Base-by-base conservation (phyloP, 495 filamentous ascomycete species). In the Penicillium cinerascens region DNA sequence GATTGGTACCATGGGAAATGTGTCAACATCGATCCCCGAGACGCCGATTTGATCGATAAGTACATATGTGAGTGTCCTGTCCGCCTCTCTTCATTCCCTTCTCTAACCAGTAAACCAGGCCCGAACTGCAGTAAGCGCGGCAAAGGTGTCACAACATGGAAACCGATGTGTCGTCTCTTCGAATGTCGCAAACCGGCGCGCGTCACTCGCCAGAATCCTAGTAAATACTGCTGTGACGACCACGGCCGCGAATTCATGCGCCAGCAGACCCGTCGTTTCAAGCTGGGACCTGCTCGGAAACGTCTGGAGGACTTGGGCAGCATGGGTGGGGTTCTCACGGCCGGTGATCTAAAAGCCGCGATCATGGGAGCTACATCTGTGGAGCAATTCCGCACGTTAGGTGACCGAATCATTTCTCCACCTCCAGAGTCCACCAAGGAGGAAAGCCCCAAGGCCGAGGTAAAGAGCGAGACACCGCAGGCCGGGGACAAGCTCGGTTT, bases 1-100 rank as follows among this genome's bases (percentile, higher is more conserved):
- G 86, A 88, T 61, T 89, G 86, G 86, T 89, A 81, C 53, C 86
- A 89, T 61, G 83, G 83, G 22, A 78, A 78, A 41, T 89, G 86
- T 55, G 80, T 89, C 37, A 73, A 81, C 52, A 81, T 89, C 55
- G 71, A 77, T 42, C 76, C 80, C 39, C 67, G 75, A 49, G 82
- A 87, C 53, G 82, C 78, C 5, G 76, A 85, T 16, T 64, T 88
- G 59, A 84, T 88, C 55, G 84, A 87, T 50, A 82, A 77, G 49
- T 89, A 86, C 60, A 83, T 87, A 51, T 89, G 86, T 80, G 60
- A 68, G 74, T 72, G 33, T 44, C 5, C 18, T 44, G 23, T 16
- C 5, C 1, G 16, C 29, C 16, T 5, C 6, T 42, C 25, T 23
- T 15, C 16, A 36, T 10, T 16, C 13, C 16, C 29, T 38, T 22